A percentile compares a stretch with the other conserved stretches of the same genome.
Conservation (phyloP, 768 basidiomycete species). For the Lactifluus echinatus region DNA sequence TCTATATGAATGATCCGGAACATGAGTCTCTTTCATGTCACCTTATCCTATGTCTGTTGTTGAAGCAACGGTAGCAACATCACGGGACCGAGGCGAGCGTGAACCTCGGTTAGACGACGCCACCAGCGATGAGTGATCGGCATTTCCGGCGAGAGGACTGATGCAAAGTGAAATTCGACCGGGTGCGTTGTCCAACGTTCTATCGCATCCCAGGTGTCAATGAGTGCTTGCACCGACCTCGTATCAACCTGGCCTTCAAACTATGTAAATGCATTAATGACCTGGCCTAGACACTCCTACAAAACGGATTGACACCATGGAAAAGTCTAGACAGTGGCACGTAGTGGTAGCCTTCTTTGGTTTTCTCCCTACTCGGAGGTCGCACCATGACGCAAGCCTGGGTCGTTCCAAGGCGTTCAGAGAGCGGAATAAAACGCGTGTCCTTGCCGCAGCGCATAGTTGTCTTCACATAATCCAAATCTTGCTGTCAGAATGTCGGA, state of each 20-base stretch:
- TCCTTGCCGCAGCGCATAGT: conserved; percentile 73
- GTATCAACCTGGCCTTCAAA: conserved; percentile 86
- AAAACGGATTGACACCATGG: conserved; percentile 50
- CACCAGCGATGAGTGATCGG: conserved; percentile 80
- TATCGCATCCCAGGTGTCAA: conserved; percentile 81
- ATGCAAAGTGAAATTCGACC: conserved; percentile 92
- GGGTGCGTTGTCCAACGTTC: conserved; percentile 77
- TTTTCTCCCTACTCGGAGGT: conserved; percentile 44
- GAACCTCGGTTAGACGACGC: conserved; percentile 67
- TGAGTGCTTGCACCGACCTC: conserved; percentile 82
- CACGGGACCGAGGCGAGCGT: conserved; percentile 34
- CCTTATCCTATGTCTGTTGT: conserved; percentile 17
- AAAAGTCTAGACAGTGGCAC: conserved; percentile 90
- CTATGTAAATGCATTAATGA: conserved; percentile 30
- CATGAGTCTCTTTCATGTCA: neutral
- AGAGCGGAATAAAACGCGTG: conserved; percentile 46
- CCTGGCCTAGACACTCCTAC: neutral
- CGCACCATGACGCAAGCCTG: conserved; percentile 52
- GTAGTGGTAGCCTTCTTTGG: conserved; percentile 52
- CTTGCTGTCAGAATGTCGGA: conserved; percentile 76
- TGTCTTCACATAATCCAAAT: conserved; percentile 73
- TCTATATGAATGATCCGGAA: conserved; percentile 9
- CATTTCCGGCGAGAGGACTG: conserved; percentile 85
- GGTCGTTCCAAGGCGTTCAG: conserved; percentile 92
- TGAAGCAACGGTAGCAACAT: conserved; percentile 62